phyloP scores from a whole-genome alignment of 768 basidiomycete genomes.

The Cubamyces sp. region DNA sequence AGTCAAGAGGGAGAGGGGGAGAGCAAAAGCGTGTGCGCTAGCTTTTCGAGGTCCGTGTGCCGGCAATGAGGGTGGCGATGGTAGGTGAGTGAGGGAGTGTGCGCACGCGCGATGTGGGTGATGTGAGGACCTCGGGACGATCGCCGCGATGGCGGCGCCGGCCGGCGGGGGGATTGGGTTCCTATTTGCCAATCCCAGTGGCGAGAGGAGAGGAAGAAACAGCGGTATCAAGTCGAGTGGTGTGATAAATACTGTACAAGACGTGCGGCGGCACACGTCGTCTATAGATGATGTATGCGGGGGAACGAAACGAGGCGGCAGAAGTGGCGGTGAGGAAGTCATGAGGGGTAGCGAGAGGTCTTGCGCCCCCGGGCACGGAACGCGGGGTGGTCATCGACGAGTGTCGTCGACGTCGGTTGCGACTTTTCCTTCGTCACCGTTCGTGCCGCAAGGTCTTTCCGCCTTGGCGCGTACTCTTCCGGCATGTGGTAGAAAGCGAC shows the following conservation, averaged over 20 bases:
- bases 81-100: conserved; percentile 1
- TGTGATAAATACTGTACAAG: conserved; percentile 27
- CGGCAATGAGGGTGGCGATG: conserved; percentile 16
- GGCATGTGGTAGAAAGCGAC: conserved; percentile 23
- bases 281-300: conserved; percentile 19
- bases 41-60: conserved; percentile 28
- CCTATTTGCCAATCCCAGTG: conserved; percentile 27
- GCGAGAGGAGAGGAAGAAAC: conserved; percentile 20
- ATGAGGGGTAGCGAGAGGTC: conserved; percentile 42
- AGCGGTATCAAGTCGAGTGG: conserved; percentile 10
- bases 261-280: conserved; percentile 19
- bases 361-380: conserved; percentile 50
- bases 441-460: conserved; percentile 15
- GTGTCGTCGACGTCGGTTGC: conserved; percentile 5
- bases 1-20: conserved; percentile 2
- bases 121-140: conserved; percentile 19
- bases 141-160: conserved; percentile 17
- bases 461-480: conserved; percentile 24
- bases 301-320: conserved; percentile 14
- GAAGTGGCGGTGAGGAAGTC: conserved; percentile 20
- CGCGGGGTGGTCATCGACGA: conserved; percentile 37
- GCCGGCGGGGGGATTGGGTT: conserved; percentile 26
- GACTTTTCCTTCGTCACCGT: conserved; percentile 19
- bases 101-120: background rate
- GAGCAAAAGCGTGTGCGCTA: conserved; percentile 10